Percentiles rank a stretch among this genome's conserved stretches.
Evolutionary conservation across 805 yeast genomes (phyloP).

Genomic region (Ogataea trehaloabstinens): DNA sequence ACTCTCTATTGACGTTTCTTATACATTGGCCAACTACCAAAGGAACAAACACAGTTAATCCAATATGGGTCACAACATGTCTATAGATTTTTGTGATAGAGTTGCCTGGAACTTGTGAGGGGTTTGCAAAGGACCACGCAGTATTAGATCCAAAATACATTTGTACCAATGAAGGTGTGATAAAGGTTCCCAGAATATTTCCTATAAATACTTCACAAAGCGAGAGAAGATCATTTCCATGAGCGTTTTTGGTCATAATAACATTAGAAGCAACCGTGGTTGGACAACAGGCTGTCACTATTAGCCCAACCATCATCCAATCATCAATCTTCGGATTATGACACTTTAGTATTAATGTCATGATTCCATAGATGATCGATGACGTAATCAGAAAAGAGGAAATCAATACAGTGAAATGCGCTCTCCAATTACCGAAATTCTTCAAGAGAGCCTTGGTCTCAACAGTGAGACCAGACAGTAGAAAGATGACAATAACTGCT

Average conservation of each 20-base stretch:
- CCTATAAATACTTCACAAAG: conserved; percentile 78
- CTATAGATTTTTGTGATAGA: conserved; percentile 43
- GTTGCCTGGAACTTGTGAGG: neutral
- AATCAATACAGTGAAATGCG: conserved; percentile 58
- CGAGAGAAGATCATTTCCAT: conserved; percentile 63
- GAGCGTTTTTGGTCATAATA: conserved; percentile 75
- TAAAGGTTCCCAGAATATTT: conserved; percentile 71
- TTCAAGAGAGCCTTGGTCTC: conserved; percentile 50
- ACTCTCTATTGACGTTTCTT: conserved; percentile 60
- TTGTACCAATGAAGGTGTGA: conserved; percentile 75
- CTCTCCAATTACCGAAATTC: conserved; percentile 60
- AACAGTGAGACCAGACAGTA: conserved; percentile 68
- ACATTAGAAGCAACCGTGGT: conserved; percentile 67
- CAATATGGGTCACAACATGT: conserved; percentile 76
- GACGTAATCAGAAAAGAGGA: conserved; percentile 36
- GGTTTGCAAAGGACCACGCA: neutral
- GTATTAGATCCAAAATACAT: conserved; percentile 44
- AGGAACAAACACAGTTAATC: conserved; percentile 69
- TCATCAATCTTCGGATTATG: conserved; percentile 52
- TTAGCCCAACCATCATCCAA: conserved; percentile 70
- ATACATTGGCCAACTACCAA: conserved; percentile 76
- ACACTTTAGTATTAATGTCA: conserved; percentile 63
- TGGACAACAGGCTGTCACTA: conserved; percentile 73
- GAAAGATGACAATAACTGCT: conserved; percentile 73
- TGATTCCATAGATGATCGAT: conserved; percentile 36